These are phyloP conservation scores for Cordyceps tenuipes DNA, from an alignment of 2,329 filamentous ascomycete species.

Conservation along the genomic window DNA sequence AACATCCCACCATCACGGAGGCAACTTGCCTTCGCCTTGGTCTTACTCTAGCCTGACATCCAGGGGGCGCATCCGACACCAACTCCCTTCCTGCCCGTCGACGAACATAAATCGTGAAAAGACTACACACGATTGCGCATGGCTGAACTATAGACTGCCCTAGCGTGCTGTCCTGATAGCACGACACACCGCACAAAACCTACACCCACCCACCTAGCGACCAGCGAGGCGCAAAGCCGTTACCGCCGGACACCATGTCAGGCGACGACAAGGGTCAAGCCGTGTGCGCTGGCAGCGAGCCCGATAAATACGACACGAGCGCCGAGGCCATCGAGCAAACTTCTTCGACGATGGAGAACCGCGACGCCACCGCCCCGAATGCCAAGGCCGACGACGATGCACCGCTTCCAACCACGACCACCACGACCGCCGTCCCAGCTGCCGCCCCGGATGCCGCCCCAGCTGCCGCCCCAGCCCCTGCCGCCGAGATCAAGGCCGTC, in stretches of 20 bases:
- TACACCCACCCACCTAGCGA: background rate
- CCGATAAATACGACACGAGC: background rate
- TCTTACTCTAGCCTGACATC: background rate
- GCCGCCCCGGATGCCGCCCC: background rate
- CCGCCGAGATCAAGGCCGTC: constrained; percentile 18
- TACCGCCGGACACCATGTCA: background rate
- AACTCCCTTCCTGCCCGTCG: background rate
- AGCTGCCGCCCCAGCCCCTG: background rate
- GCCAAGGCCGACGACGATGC: background rate
- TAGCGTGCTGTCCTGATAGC: background rate
- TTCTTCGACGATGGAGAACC: background rate
- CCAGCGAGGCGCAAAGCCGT: background rate
- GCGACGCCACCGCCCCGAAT: background rate
- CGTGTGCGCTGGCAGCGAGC: background rate
- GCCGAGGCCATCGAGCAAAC: background rate
- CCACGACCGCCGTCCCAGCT: background rate
- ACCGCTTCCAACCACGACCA: background rate
- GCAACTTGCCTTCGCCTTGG: background rate
- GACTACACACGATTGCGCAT: background rate
- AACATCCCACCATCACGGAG: background rate
- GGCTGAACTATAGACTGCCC: constrained; percentile 1
- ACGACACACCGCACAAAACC: background rate
- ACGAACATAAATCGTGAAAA: background rate
- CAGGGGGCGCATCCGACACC: background rate
- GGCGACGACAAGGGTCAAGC: background rate